phyloP scores from a whole-genome alignment of 2,329 filamentous ascomycete species.

The Fusarium marasasianum region DNA sequence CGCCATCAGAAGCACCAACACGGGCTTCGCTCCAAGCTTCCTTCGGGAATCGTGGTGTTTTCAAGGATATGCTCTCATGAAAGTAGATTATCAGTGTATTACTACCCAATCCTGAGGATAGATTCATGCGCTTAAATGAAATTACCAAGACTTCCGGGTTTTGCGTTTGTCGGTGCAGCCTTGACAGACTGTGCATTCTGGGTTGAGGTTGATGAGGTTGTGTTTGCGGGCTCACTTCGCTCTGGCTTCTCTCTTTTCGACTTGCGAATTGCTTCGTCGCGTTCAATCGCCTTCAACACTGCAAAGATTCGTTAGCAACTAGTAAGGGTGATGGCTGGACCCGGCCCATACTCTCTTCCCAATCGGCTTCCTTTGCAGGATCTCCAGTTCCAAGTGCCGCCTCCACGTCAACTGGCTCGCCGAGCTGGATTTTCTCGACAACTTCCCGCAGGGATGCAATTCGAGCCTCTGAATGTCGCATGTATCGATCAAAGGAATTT shows the following conservation, averaged over 20 bases:
- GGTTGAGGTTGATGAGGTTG: neutral
- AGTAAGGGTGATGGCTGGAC: neutral
- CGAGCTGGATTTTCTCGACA: slow-evolving; percentile 73
- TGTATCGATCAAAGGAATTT: slow-evolving; percentile 77
- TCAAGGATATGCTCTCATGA: slow-evolving; percentile 70
- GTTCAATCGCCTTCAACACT: slow-evolving; percentile 75
- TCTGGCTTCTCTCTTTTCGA: slow-evolving; percentile 54
- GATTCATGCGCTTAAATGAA: slow-evolving; percentile 57
- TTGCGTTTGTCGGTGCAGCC: slow-evolving; percentile 39
- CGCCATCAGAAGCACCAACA: slow-evolving; percentile 5
- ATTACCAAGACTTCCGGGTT: slow-evolving; percentile 51
- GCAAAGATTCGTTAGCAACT: slow-evolving; percentile 22
- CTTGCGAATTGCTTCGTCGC: slow-evolving; percentile 65
- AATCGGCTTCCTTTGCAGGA: slow-evolving; percentile 78
- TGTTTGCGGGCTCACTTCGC: slow-evolving; percentile 34
- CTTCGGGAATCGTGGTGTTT: slow-evolving; percentile 49
- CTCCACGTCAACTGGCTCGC: slow-evolving; percentile 87
- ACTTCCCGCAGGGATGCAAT: slow-evolving; percentile 81
- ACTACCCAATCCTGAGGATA: slow-evolving; percentile 22
- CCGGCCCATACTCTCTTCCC: slow-evolving; percentile 78
- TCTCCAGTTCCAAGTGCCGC: slow-evolving; percentile 82
- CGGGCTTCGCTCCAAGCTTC: slow-evolving; percentile 20
- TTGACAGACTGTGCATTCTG: slow-evolving; percentile 33
- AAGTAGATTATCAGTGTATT: slow-evolving; percentile 30
- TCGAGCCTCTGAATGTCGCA: slow-evolving; percentile 79